Evolutionary conservation across 768 basidiomycete species (phyloP).

Genomic region (Scleroderma bovista): DNA sequence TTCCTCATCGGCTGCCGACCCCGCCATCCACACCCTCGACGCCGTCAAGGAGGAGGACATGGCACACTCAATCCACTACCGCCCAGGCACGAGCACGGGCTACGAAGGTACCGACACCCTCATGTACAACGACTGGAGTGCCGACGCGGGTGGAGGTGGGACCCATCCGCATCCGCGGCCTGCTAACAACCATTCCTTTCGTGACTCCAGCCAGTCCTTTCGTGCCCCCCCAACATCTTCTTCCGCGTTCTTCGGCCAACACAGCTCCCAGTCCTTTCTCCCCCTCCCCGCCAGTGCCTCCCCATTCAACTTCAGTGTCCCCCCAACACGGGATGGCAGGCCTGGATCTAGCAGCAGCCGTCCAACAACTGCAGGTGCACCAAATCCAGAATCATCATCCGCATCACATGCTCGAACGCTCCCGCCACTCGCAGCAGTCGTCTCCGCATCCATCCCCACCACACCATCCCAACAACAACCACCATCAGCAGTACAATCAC

Average conservation of each 20-base stretch:
- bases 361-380: slow-evolving; percentile 47
- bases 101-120: slow-evolving; percentile 49
- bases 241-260: slow-evolving; percentile 35
- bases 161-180: slow-evolving; percentile 26
- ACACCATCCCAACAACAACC: slow-evolving; percentile 36
- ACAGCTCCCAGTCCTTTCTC: slow-evolving; percentile 68
- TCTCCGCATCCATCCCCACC: slow-evolving; percentile 63
- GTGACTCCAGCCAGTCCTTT: slow-evolving; percentile 79
- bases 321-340: slow-evolving; percentile 34
- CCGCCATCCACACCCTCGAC: slow-evolving; percentile 15
- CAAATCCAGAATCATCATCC: slow-evolving; percentile 13
- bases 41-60: slow-evolving; percentile 41
- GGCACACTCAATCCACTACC: slow-evolving; percentile 36
- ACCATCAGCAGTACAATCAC: slow-evolving; percentile 37
- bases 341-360: slow-evolving; percentile 46
- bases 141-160: slow-evolving; percentile 32
- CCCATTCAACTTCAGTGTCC: slow-evolving; percentile 41
- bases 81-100: slow-evolving; percentile 70
- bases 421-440: slow-evolving; percentile 71
- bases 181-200: slow-evolving; percentile 62
- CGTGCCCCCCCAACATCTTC: slow-evolving; percentile 50
- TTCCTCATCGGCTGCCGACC: slow-evolving; percentile 13
- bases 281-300: slow-evolving; percentile 37
- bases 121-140: slow-evolving; percentile 32
- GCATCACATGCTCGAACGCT: slow-evolving; percentile 45